Evolutionary conservation across 2,329 filamentous ascomycete genomes (phyloP), one percentile per base, ranked within the genome.

Genomic region (Pseudogymnoascus sp.): DNA sequence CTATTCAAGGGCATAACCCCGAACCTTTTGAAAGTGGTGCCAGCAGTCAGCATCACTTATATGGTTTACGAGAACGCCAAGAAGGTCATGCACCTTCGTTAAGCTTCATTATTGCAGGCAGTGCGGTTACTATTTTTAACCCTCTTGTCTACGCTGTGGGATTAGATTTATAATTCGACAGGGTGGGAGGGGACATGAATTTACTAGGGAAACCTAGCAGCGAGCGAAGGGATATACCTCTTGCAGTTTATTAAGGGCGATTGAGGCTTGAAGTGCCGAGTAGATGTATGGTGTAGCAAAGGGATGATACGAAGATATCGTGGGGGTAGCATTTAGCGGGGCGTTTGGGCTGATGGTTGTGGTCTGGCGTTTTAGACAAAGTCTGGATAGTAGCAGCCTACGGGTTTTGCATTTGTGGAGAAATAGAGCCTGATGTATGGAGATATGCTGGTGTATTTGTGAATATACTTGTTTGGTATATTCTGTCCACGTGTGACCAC

Each of bases 1-100:
- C 77, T 99, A 61, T 99, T 96, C 79, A 96, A 95, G 74, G 94
- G 94, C 1, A 78, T 97, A 65, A 96, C 92, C 39, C 94, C 94
- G 4, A 99, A 97, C 71, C 77, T 99, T 37, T 79, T 99, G 67
- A 99, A 99, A 77, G 94, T 99, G 34, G 91, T 94, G 8, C 94
- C 94, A 2, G 91, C 94, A 28, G 86, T 99, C 59, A 96, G 91
- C 68, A 97, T 99, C 71, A 92, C 90, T 59, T 96, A 94, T 79
- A 84, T 95, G 68, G 88, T 94, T 62, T 96, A 96, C 70, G 91
- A 96, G 75, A 94, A 94, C 70, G 84, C 89, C 60, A 96, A 96
- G 78, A 82, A 80, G 67, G 71, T 88, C 33, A 77, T 95, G 65
- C 63, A 67, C 62, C 62, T 71, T 52, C 45, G 45, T 52, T 52